Evolutionary conservation across 805 yeast genomes (phyloP), one percentile per base, ranked within the genome.

Genomic region (Ogataea dorogensis): DNA sequence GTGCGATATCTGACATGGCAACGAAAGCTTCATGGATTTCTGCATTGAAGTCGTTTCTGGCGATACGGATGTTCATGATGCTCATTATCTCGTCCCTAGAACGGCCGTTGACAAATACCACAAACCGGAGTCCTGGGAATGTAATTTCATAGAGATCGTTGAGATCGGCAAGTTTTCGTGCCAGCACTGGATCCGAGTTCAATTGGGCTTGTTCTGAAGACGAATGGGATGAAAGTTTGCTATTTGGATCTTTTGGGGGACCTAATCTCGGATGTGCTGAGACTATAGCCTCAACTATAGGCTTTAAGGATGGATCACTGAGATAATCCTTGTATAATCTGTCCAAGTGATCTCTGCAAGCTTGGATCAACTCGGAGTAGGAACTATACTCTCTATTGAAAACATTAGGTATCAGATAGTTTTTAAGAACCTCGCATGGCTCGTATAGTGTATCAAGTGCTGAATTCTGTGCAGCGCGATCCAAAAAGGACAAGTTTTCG

Each of bases 221-320:
- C 2, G 95, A 84, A 51, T 84, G 89, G 4, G 59, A 65, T 6
- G 86, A 81, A 19, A 86, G 65, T 18, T 63, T 68, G 13, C 60
- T 33, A 16, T 36, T 18, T n/a, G 45, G 36, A 28, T 49, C 25
- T 42, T 54, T 61, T 3, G 78, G 67, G 3, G 84, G 85, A 0
- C 97, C 97, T 12, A 88, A 65, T 38, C 96, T 68, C 12, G 97
- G 97, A 61, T 88, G 97, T 0, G 96, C 95, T 1, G 86, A 80
- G n/a, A 89, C 77, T 38, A 89, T 86, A 24, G 71, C 63, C 28
- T 55, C 49, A 4, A 59, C 46, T 5, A 14, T 32, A 1, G 20
- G 28, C 19, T 32, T 35, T 16, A 38, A 39, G 15, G 34, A 14
- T 10, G 29, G 24, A 23, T 37, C 24, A 6, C 17, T 9, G 9